phyloP scores from a whole-genome alignment of 768 basidiomycete genomes.

The Sporobolomyces roseus region DNA sequence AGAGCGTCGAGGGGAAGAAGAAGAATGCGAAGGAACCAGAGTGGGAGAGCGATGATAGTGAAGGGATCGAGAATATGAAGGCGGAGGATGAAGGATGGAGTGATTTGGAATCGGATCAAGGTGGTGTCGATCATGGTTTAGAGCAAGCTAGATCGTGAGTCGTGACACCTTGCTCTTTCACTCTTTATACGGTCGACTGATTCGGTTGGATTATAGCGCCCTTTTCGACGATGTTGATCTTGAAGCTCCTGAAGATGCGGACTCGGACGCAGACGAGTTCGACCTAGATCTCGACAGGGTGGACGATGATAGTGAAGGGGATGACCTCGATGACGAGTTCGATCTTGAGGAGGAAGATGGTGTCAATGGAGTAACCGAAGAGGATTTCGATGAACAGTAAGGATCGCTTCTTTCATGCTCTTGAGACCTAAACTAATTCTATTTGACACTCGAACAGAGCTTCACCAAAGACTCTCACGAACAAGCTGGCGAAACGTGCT shows the following conservation, averaged over 20 bases:
- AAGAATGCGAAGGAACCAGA: constrained; percentile 16
- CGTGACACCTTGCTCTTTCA: constrained; percentile 28
- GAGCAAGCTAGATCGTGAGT: constrained; percentile 47
- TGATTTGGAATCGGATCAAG: constrained; percentile 55
- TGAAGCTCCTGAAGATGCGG: constrained; percentile 27
- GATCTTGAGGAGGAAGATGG: constrained; percentile 37
- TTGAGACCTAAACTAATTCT: too few relatives aligned
- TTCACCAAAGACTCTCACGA: neutral
- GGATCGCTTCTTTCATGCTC: neutral
- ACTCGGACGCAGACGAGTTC: constrained; percentile 15
- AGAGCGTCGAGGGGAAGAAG: neutral
- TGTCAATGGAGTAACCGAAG: constrained; percentile 27
- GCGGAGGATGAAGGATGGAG: constrained; percentile 54
- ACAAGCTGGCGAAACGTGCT: constrained; percentile 29
- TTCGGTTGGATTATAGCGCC: constrained; percentile 14
- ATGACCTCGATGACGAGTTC: constrained; percentile 47
- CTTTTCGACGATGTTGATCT: constrained; percentile 44
- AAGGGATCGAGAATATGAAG: constrained; percentile 34
- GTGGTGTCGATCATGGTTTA: constrained; percentile 53
- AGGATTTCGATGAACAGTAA: constrained; percentile 35
- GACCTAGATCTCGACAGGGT: constrained; percentile 21
- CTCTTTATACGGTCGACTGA: neutral
- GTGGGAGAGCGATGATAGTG: constrained; percentile 32
- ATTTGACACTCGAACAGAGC: neutral
- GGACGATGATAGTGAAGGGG: constrained; percentile 25